Conservation (phyloP, 108 stramenopile species). For the Pinguiococcus pyrenoidosus region DNA sequence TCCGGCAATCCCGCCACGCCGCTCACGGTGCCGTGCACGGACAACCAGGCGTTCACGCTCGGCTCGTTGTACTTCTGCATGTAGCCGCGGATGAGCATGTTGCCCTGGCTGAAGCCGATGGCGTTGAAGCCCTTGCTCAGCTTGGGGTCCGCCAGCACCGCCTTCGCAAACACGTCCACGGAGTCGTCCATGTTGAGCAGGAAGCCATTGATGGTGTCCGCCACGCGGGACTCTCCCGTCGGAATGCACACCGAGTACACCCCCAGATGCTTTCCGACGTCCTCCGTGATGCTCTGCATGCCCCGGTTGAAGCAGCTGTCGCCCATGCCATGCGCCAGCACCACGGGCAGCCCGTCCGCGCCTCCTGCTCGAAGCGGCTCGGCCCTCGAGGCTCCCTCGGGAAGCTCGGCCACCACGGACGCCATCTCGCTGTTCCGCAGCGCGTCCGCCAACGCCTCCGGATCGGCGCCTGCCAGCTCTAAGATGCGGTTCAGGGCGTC, state of each 20-base stretch:
- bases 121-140: conserved; percentile 52
- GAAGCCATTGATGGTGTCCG: conserved; percentile 59
- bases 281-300: conserved; percentile 42
- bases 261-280: conserved; percentile 22
- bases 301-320: conserved; percentile 61
- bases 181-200: conserved; percentile 52
- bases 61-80: conserved; percentile 55
- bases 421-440: too few species aligned
- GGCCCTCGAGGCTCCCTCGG: too few species aligned
- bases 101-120: conserved; percentile 60
- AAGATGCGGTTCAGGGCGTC: too few species aligned
- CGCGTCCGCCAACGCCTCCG: too few species aligned
- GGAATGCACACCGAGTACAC: conserved; percentile 48
- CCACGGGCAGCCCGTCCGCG: conserved; percentile 1
- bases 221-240: conserved; percentile 38
- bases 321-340: conserved; percentile 28
- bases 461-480: too few species aligned
- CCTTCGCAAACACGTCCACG: conserved; percentile 44
- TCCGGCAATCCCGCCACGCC: conserved; percentile 54
- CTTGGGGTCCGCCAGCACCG: conserved; percentile 35
- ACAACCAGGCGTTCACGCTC: conserved; percentile 50
- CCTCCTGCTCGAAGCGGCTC: too few species aligned
- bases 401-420: too few species aligned
- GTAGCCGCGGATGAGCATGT: conserved; percentile 57
- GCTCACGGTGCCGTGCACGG: conserved; percentile 54